These are phyloP conservation scores for Botrytis porri DNA, from an alignment of 2,329 filamentous ascomycete species.

Conservation along the genomic window DNA sequence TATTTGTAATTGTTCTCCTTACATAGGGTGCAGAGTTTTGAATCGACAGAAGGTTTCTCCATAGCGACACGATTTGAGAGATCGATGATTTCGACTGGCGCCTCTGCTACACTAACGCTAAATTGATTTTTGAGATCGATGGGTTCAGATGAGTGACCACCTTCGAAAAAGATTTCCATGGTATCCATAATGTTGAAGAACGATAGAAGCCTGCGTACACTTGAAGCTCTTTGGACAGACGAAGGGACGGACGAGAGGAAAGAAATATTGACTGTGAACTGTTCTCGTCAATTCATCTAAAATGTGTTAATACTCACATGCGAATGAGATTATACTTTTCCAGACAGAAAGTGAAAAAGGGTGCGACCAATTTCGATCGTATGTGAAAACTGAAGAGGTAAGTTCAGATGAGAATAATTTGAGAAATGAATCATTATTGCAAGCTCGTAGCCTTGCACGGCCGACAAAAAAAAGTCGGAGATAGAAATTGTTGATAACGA, in stretches of 20 bases:
- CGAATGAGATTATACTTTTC: not conserved
- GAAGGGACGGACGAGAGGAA: not conserved
- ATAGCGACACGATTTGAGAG: not conserved
- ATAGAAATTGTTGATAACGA: not conserved
- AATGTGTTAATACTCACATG: not conserved
- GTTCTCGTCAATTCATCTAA: not conserved
- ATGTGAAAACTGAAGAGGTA: not conserved
- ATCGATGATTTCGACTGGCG: not conserved
- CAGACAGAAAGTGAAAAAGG: not conserved
- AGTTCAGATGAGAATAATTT: not conserved
- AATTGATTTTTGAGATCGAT: not conserved
- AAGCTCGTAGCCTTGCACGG: not conserved
- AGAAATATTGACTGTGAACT: not conserved
- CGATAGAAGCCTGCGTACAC: not conserved
- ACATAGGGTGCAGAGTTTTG: slow-evolving; percentile 53
- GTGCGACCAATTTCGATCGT: not conserved
- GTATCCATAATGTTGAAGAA: not conserved
- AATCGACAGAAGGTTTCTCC: not conserved
- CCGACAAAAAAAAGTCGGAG: slow-evolving; percentile 1
- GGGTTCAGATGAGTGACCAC: not conserved
- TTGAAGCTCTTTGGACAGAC: not conserved
- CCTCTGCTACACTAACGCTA: not conserved
- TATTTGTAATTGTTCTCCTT: slow-evolving; percentile 53
- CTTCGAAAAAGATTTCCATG: not conserved
- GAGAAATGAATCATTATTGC: not conserved